Evolutionary conservation across 345 rosid genomes (phyloP), one percentile per base, ranked within the genome.

Genomic region (Gossypium anomalum): DNA sequence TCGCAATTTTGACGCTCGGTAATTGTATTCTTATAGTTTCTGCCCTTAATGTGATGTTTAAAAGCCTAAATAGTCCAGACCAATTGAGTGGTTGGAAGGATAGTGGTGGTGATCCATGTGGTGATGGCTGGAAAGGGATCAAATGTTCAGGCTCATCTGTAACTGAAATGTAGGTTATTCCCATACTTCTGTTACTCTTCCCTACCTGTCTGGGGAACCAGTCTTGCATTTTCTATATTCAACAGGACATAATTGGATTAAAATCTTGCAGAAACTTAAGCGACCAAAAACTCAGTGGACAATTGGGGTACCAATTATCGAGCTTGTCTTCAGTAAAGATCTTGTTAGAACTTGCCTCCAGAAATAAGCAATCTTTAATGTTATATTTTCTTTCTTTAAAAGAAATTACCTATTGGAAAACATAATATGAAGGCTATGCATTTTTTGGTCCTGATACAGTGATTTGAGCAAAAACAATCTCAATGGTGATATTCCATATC

Each of bases 381-480:
- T n/a, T 22, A 12, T 58, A 70, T 75, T 56, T 75, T 61, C 15
- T 34, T 59, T 38, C n/a, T 52, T 44, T 75, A 9, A 20, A 7
- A 2, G 41, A 34, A 22, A 47, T 80, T 9, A 70, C 19, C 8
- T 51, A 14, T 57, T 2, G 45, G 63, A 56, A 51, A 52, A 71
- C 70, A 73, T 80, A 59, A 80, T 67, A 81, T 76, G 43, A 79
- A 67, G 68, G 43, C 43, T 55, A 34, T 68, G 43, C 75, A 3
- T 15, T 22, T 80, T 41, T 82, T 83, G 83, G 82, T 80, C 84
- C 81, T 89, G 87, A 87, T 81, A 87, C 86, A 91, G 97, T 83
- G 97, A 93, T 80, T 70, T 93, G 85, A 93, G 99, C 90, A 76
- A 88, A 80, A 93, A 95, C 93, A 91, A 93, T 75, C 88, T 95